phyloP scores from a whole-genome alignment of 805 yeast species.

The Lipomyces lipofer region DNA sequence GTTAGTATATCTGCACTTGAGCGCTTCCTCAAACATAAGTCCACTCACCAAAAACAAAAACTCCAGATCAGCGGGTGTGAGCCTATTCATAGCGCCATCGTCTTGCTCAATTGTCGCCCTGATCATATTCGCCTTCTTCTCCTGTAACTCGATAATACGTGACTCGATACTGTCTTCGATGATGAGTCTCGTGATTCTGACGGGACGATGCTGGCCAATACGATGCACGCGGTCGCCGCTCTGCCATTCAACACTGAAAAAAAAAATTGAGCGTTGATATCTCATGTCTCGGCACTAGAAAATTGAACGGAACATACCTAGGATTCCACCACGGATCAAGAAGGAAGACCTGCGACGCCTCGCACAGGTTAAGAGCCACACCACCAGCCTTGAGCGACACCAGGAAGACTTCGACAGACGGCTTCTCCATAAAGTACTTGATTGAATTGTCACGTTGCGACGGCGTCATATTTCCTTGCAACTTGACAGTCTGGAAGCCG shows the following conservation, averaged over 20 bases:
- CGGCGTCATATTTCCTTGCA: conserved; percentile 98
- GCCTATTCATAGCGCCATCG: conserved; percentile 80
- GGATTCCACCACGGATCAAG: conserved; percentile 99
- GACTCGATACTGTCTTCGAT: conserved; percentile 97
- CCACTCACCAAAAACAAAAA: conserved; percentile 64
- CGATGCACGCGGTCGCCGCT: conserved; percentile 97
- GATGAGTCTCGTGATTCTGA: conserved; percentile 85
- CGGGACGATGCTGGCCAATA: conserved; percentile 95
- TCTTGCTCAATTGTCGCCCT: conserved; percentile 94
- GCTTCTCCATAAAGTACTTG: conserved; percentile 86
- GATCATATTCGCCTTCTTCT: conserved; percentile 97
- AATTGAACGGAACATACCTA: conserved; percentile 34
- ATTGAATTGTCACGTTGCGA: conserved; percentile 90
- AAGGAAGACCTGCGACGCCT: conserved; percentile 93
- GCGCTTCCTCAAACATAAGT: too few relatives aligned
- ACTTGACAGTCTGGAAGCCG: conserved; percentile 89
- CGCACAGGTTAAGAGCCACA: conserved; percentile 93
- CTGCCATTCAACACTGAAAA: conserved; percentile 84
- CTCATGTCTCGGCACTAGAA: background rate
- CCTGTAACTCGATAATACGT: conserved; percentile 92
- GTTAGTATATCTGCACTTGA: too few relatives aligned
- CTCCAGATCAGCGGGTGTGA: conserved; percentile 93
- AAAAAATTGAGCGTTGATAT: background rate
- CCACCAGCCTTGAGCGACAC: conserved; percentile 99
- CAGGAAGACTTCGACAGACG: conserved; percentile 87